Evolutionary conservation across 352 stramenopile genomes (phyloP).

Genomic region (Halophytophthora polymorphica): DNA sequence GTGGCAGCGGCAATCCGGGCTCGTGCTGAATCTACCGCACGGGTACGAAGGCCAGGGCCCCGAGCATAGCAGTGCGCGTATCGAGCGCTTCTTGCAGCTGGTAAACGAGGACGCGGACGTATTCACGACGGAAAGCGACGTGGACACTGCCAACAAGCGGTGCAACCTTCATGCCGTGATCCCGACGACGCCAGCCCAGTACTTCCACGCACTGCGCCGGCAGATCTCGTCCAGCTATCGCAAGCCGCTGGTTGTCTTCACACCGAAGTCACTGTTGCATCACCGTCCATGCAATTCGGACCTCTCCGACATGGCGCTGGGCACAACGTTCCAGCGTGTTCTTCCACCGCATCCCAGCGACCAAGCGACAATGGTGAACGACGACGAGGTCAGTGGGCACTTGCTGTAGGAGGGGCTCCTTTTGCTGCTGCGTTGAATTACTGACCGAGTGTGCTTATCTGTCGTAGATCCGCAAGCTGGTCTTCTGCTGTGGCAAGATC

Average conservation of each 20-base stretch:
- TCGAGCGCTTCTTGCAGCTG: constrained; percentile 83
- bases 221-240: constrained; percentile 69
- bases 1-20: constrained; percentile 88
- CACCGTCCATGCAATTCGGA: constrained; percentile 81
- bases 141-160: constrained; percentile 40
- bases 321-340: constrained; percentile 63
- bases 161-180: constrained; percentile 79
- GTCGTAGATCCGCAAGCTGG: constrained; percentile 62
- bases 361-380: constrained; percentile 53
- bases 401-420: not conserved
- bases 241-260: constrained; percentile 81
- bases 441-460: constrained; percentile 7
- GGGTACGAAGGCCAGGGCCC: constrained; percentile 86
- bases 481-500: constrained; percentile 84
- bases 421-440: not conserved
- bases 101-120: constrained; percentile 72
- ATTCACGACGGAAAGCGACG: constrained; percentile 41
- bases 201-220: constrained; percentile 94
- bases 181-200: constrained; percentile 91
- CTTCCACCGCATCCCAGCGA: constrained; percentile 74
- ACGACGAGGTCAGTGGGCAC: constrained; percentile 44
- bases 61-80: constrained; percentile 80
- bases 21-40: constrained; percentile 78
- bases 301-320: constrained; percentile 54
- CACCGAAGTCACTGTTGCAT: constrained; percentile 81